Conservation (phyloP, 2,329 filamentous ascomycete genomes). For the Harringtonia aguacate region DNA sequence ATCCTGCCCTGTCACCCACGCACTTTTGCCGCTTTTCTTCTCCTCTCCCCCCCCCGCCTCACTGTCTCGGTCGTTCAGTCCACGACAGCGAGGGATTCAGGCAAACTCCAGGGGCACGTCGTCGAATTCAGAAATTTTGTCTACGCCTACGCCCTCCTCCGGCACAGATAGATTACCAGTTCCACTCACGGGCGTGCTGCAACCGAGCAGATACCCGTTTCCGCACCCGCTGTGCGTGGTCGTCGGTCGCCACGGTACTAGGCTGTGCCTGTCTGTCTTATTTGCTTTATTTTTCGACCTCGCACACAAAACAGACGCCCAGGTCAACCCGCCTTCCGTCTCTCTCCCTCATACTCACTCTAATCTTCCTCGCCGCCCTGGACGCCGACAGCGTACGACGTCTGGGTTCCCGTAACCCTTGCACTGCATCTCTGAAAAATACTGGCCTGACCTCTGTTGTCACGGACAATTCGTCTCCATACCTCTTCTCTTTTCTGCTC, state of each 20-base stretch:
- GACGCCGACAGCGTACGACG: neutral
- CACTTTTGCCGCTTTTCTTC: neutral
- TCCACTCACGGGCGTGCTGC: constrained; percentile 4
- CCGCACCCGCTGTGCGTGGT: constrained; percentile 1
- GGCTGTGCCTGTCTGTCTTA: neutral
- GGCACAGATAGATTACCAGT: constrained; percentile 5
- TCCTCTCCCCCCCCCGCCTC: neutral
- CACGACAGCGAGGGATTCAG: no score
- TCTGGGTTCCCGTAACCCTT: constrained; percentile 3
- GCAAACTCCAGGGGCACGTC: no score
- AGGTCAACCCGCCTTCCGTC: neutral
- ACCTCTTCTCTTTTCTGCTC: neutral
- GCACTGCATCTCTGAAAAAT: constrained; percentile 1
- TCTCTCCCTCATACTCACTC: neutral
- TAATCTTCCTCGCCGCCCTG: neutral
- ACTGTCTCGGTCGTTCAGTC: neutral
- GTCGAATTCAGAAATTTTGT: no score
- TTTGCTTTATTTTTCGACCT: neutral
- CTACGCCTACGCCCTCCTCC: neutral
- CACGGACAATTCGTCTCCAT: neutral
- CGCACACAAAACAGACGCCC: constrained; percentile 1
- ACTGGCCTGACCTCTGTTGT: neutral
- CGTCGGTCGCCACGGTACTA: constrained; percentile 1
- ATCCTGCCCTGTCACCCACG: neutral
- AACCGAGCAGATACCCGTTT: constrained; percentile 2